Percentiles rank a stretch among this genome's conserved stretches.
These are phyloP conservation scores for Salvia rosmarinus DNA, from an alignment of 257 asterid species.

Conservation along the genomic window DNA sequence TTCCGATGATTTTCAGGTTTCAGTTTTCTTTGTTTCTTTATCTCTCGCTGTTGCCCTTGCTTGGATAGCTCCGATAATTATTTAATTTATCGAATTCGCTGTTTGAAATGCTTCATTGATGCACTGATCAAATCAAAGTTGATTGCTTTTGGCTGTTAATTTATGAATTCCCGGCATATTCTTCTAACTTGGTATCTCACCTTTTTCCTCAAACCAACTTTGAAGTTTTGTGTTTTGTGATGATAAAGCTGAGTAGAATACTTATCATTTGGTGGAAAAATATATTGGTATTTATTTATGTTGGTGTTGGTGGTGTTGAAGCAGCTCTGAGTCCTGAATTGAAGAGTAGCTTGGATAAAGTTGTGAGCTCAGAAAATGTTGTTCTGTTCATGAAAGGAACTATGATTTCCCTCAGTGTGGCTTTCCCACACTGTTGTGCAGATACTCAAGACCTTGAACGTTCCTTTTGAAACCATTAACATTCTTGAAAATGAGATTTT, in stretches of 20 bases:
- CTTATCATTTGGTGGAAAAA: constrained; percentile 12
- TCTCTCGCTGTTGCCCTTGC: not conserved
- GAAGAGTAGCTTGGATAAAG: constrained; percentile 76
- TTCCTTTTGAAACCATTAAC: constrained; percentile 75
- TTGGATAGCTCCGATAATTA: not conserved
- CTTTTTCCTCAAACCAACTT: not conserved
- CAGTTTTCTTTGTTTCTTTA: not conserved
- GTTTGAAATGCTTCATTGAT: not conserved
- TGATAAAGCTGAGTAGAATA: constrained; percentile 15
- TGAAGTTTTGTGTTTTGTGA: not conserved
- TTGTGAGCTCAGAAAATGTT: constrained; percentile 73
- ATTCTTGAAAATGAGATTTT: constrained; percentile 75
- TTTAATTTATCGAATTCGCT: not conserved
- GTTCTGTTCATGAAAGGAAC: constrained; percentile 91
- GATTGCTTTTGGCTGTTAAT: not conserved
- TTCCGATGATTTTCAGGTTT: constrained; percentile 48
- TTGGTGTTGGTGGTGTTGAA: constrained; percentile 7
- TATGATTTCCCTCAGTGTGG: constrained; percentile 93
- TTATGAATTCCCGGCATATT: not conserved
- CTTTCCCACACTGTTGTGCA: constrained; percentile 84
- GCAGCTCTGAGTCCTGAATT: constrained; percentile 80
- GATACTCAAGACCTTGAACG: constrained; percentile 68
- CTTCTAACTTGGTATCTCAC: not conserved
- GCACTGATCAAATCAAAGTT: not conserved
- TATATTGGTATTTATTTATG: not conserved